Evolutionary conservation across 768 basidiomycete genomes (phyloP).

Genomic region (Xerocomellus dryophilus): DNA sequence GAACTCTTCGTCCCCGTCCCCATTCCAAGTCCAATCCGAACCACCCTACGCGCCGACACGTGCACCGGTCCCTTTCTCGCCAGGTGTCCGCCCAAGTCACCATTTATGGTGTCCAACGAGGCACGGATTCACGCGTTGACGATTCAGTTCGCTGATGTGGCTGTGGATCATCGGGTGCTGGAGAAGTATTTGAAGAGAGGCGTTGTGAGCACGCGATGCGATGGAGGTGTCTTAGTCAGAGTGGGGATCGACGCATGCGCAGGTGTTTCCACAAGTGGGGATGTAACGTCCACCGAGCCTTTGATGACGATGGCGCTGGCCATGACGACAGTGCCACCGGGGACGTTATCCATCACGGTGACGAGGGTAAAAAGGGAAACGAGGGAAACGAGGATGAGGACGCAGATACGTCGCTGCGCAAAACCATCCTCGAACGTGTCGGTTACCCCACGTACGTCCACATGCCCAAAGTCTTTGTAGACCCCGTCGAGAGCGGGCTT

Average conservation of each 20-base stretch:
- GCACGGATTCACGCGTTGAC: conserved; percentile 23
- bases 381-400: background rate
- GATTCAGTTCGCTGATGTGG: conserved; percentile 24
- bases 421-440: background rate
- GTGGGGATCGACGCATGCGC: conserved; percentile 39
- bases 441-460: conserved; percentile 9
- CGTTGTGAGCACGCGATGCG: background rate
- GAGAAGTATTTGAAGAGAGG: conserved; percentile 15
- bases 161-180: conserved; percentile 34
- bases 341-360: too few relatives aligned
- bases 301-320: background rate
- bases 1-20: background rate
- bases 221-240: conserved; percentile 32
- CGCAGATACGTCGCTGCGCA: background rate
- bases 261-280: too few relatives aligned
- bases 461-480: conserved; percentile 23
- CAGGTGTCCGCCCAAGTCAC: conserved; percentile 15
- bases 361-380: background rate
- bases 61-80: conserved; percentile 38
- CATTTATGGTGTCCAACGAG: conserved; percentile 28
- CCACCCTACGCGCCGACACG: background rate
- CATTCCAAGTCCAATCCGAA: background rate
- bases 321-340: background rate
- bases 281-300: conserved; percentile 20
- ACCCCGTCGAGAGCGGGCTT: conserved; percentile 25